Evolutionary conservation across 2,329 filamentous ascomycete species (phyloP), one percentile per base, ranked within the genome.

Genomic region (Neonectria punicea): DNA sequence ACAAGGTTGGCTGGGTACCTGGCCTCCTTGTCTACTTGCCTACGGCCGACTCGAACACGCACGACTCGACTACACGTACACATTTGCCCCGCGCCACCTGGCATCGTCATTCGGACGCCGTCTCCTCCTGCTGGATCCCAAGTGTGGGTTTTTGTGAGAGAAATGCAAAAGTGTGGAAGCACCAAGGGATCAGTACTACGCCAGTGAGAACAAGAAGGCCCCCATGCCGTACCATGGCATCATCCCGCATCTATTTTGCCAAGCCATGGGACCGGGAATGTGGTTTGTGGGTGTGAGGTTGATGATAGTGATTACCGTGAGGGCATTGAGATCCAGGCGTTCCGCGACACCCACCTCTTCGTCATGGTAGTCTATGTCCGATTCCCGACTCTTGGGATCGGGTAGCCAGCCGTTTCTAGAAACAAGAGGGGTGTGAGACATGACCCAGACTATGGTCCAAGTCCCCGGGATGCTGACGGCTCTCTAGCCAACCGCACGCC

Each of bases 341-440:
- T 30, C 22, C 47, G 28, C 43, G 28, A n/a, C 49, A 18, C 49
- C 32, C 43, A 14, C 28, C 49, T 53, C 28, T 39, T 57, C 47
- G 58, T 41, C 53, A 39, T 62, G 41, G 32, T 34, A 36, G 10
- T 30, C 43, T 53, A 22, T 18, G 22, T 28, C 34, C 32, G n/a
- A 6, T 32, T 30, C 51, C 53, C 34, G 30, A 34, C 30, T 11
- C n/a, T 20, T 51, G 49, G 49, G 32, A 20, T 20, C 25, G 30
- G n/a, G 47, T 20, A 34, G 9, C 32, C 49, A 55, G 47, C 49
- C 30, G 41, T 30, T 63, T 61, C 51, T 41, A 57, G 56, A 64
- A 73, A 62, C 59, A 60, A 67, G 63, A 58, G 58, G 61, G 62
- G 30, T 70, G 61, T 58, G 65, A 73, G 70, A 73, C 65, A 67